Conservation (phyloP, 1,284 basidiomycete genomes). For the Malassezia nana region DNA sequence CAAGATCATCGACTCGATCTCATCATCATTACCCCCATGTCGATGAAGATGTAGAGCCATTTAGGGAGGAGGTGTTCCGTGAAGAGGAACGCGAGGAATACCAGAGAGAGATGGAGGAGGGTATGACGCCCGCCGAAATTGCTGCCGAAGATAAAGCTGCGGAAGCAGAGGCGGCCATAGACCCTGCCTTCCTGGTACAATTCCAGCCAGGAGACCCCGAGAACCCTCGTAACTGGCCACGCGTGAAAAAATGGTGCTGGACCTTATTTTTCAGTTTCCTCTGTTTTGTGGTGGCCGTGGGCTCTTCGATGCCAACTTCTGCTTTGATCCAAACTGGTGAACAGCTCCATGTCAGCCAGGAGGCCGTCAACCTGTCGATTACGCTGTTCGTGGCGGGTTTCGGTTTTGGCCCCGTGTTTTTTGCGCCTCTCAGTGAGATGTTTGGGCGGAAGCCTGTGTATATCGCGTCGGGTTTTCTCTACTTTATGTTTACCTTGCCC, state of each 20-base stretch:
- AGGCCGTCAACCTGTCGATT: constrained; percentile 15
- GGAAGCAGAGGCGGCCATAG: not conserved
- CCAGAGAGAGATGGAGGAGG: not conserved
- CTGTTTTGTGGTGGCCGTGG: constrained; percentile 2
- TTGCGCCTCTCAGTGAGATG: constrained; percentile 29
- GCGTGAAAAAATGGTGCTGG: not conserved
- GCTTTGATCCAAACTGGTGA: not conserved
- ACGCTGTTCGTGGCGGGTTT: constrained; percentile 29
- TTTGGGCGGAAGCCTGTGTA: constrained; percentile 29
- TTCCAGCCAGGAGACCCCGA: not conserved
- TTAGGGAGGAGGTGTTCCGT: not conserved
- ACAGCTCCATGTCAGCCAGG: not conserved
- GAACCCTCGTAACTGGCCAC: constrained; percentile 2
- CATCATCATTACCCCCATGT: not conserved
- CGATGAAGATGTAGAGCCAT: not conserved
- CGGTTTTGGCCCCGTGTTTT: constrained; percentile 27
- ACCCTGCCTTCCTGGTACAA: not conserved
- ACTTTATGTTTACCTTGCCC: constrained; percentile 27
- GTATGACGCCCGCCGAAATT: not conserved
- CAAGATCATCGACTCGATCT: not conserved
- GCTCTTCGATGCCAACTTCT: constrained; percentile 10
- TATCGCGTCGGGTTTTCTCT: constrained; percentile 21
- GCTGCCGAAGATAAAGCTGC: not conserved
- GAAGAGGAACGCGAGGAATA: not conserved
- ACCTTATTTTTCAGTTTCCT: not conserved